Conservation (phyloP, 805 yeast genomes). For the Scheffersomyces stipitis region DNA sequence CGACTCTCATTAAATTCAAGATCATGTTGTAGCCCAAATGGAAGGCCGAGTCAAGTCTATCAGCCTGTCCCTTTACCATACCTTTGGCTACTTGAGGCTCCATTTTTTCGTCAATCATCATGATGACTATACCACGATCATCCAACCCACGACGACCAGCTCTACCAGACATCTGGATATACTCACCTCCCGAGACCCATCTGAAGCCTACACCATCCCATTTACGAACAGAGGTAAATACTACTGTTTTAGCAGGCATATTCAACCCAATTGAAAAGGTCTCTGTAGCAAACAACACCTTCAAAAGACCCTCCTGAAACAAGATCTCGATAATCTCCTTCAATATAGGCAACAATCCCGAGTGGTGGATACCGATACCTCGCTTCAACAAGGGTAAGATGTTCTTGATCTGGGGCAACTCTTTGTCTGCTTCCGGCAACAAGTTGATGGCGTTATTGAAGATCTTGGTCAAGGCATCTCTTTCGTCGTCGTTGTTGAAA, state of each 20-base stretch:
- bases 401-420: constrained; percentile 91
- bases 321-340: constrained; percentile 94
- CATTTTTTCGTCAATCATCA: constrained; percentile 99
- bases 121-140: constrained; percentile 97
- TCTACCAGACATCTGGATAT: constrained; percentile 99
- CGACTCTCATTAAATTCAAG: constrained; percentile 91
- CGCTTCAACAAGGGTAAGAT: constrained; percentile 85
- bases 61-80: constrained; percentile 99
- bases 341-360: constrained; percentile 89
- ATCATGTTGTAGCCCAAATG: constrained; percentile 98
- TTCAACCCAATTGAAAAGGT: constrained; percentile 97
- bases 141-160: constrained; percentile 99
- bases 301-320: constrained; percentile 94
- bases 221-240: constrained; percentile 93
- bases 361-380: constrained; percentile 98
- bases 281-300: constrained; percentile 95
- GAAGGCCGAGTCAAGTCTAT: constrained; percentile 94
- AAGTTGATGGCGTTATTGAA: constrained; percentile 86
- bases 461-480: constrained; percentile 85
- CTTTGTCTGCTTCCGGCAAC: constrained; percentile 87
- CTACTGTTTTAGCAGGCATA: constrained; percentile 99
- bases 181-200: constrained; percentile 99
- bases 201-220: constrained; percentile 98
- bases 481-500: constrained; percentile 91
- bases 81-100: constrained; percentile 99